These are phyloP conservation scores for Pleurotus ostreatus DNA, from an alignment of 768 basidiomycete species.

Conservation along the genomic window DNA sequence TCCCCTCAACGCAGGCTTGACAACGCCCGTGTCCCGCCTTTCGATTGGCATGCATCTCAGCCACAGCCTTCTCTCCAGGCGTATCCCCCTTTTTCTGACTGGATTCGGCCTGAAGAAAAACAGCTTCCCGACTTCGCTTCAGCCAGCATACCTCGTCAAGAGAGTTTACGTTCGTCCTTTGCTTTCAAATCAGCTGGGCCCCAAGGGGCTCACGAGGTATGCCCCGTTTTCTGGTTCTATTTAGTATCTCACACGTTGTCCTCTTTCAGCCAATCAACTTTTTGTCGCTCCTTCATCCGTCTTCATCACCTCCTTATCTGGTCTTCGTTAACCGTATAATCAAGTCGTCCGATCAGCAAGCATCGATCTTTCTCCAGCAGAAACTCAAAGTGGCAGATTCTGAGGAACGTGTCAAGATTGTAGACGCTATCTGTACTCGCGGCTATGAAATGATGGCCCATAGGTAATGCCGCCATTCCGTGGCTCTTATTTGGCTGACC, in stretches of 20 bases:
- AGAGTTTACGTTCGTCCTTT: constrained; percentile 24
- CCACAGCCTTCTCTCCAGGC: constrained; percentile 15
- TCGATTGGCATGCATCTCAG: constrained; percentile 37
- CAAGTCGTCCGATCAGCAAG: constrained; percentile 87
- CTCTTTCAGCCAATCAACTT: constrained; percentile 80
- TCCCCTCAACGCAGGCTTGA: constrained; percentile 25
- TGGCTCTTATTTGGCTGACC: constrained; percentile 5
- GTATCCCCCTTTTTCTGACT: constrained; percentile 27
- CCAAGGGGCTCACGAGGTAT: constrained; percentile 45
- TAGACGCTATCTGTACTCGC: constrained; percentile 79
- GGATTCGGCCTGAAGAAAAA: constrained; percentile 39
- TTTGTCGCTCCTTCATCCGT: constrained; percentile 78
- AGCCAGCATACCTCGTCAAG: constrained; percentile 18
- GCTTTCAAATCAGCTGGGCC: constrained; percentile 23
- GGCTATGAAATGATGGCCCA: constrained; percentile 95
- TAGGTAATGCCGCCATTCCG: constrained; percentile 36
- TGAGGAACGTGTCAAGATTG: constrained; percentile 76
- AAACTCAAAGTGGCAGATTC: constrained; percentile 83
- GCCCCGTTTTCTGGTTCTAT: constrained; percentile 14
- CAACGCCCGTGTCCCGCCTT: constrained; percentile 18
- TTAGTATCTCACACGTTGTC: constrained; percentile 13
- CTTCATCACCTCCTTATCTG: constrained; percentile 79
- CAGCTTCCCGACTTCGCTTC: constrained; percentile 22
- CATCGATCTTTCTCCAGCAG: constrained; percentile 86
- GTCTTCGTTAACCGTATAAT: constrained; percentile 82